Evolutionary conservation across 257 asterid species (phyloP), one percentile per base, ranked within the genome.

Genomic region (Solanum megistacrolobum): DNA sequence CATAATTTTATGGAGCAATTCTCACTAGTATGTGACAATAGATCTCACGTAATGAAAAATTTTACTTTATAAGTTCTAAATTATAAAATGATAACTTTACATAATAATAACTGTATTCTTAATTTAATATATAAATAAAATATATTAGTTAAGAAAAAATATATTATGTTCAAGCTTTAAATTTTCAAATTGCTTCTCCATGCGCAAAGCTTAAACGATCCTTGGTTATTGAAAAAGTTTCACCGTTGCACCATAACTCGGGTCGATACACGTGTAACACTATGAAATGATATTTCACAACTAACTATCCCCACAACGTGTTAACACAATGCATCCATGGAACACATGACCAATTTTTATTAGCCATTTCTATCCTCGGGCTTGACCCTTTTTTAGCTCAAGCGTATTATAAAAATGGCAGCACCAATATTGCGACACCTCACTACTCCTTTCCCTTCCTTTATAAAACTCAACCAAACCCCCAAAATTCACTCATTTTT

Each of bases 351-450:
- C 72, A 65, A 65, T 65, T 65, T 65, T 65, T 65, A n/a, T 65
- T 65, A 72, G 43, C 14, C 46, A 10, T 83, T 25, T 48, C 8
- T 41, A 75, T 41, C 60, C 83, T 23, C 27, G 87, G 87, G 87
- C 41, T 68, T 81, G 68, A 21, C 12, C 34, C 88, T 73, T 25
- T 8, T 39, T 66, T 32, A 48, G 73, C 73, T 66, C 38, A 27
- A 58, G 52, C 46, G 10, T 86, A 39, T 39, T 39, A 39, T 29
- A 72, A 86, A 71, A 65, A 60, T 48, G 88, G 74, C 58, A 55
- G 38, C 84, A 62, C 83, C 43, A 66, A 34, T 81, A 65, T 69
- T 87, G 60, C 92, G 94, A 89, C 94, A 92, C 91, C 92, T 93
- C 94, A 89, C 94, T 86, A 89, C 93, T 86, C 92, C 91, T 25